Conservation (phyloP, 208 protist species). For the Acanthamoeba divionensis region DNA sequence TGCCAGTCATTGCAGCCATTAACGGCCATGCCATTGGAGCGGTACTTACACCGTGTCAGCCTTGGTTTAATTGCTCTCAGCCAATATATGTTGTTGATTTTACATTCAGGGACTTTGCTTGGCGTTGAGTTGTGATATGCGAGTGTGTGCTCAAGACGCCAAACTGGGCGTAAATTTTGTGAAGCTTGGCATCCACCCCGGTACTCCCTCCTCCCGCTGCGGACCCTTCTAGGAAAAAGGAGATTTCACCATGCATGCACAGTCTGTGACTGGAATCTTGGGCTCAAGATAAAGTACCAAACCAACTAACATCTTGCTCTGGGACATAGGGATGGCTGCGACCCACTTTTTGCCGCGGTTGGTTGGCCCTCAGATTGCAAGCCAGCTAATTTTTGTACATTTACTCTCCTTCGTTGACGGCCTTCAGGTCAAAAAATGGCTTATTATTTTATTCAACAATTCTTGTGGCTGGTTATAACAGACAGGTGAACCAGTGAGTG, state of each 20-base stretch:
- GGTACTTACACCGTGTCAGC: no score
- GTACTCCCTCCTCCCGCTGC: not conserved
- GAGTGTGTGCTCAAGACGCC: slow-evolving; percentile 64
- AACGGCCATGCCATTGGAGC: slow-evolving; percentile 75
- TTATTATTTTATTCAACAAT: not conserved
- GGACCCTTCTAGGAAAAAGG: not conserved
- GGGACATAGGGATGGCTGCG: slow-evolving; percentile 46
- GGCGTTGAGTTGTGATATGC: slow-evolving; percentile 74
- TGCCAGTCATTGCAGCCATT: slow-evolving; percentile 71
- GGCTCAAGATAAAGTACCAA: not conserved
- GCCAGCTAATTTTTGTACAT: slow-evolving; percentile 65
- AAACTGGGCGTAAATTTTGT: slow-evolving; percentile 77
- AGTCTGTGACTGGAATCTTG: not conserved
- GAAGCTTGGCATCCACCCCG: slow-evolving; percentile 73
- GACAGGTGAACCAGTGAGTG: slow-evolving; percentile 57
- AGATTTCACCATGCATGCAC: not conserved
- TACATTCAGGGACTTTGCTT: slow-evolving; percentile 73
- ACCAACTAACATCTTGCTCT: not conserved
- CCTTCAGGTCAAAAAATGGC: not conserved
- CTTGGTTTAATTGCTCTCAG: no score
- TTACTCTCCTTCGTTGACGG: not conserved
- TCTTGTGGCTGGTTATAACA: not conserved
- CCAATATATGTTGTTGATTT: no score
- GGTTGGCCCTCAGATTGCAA: slow-evolving; percentile 69
- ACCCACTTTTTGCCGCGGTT: slow-evolving; percentile 74